Base-by-base conservation (phyloP, 371 early-diverging fungal genomes). In the Fennellomyces sp. region DNA sequence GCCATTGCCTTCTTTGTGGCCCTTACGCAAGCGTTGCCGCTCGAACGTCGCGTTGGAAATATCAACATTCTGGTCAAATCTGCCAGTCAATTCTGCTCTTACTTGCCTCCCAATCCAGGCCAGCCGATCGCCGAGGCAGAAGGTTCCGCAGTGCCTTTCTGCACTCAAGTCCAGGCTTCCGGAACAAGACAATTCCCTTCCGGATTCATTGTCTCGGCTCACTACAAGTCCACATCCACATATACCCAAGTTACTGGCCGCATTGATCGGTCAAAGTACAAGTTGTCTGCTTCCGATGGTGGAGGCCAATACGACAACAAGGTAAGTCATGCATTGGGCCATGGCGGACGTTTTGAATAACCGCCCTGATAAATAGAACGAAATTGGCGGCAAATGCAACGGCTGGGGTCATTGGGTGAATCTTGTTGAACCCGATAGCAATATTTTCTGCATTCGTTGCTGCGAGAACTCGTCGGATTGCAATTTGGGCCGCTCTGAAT, bases 241-340 rank as follows among this genome's bases (percentile, higher is more conserved):
- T 83, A 75, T 50, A 59, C 65, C n/a, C 84, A 83, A 66, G 58
- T 83, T 17, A 81, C 81, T 26, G 84, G 81, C 19, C 69, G 72
- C 8, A 78, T 83, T 36, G 67, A 83, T 51, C 69, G 74, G 10
- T 45, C 65, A 3, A 69, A 60, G 35, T 83, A 78, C 30, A 48
- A 63, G 5, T 61, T 81, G n/a, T 58, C 45, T 28, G 52, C 66
- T 50, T 58, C 63, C 13, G 84, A 81, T 58, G 77, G 75, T 30
- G 84, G 84, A 33, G 83, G 83, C 17, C 84, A 83, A 60, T 78
- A 80, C 29, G 84, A 68, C 27, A 33, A 58, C 35, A 56, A 51
- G 56, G 62, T 61, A 25, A n/a, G 23, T 0, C 17, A 8, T 49
- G 6, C 31, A 13, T 26, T n/a, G n/a, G n/a, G n/a, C n/a, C n/a